These are phyloP conservation scores for Populus nigra DNA, from an alignment of 345 rosid genomes.

Conservation along the genomic window DNA sequence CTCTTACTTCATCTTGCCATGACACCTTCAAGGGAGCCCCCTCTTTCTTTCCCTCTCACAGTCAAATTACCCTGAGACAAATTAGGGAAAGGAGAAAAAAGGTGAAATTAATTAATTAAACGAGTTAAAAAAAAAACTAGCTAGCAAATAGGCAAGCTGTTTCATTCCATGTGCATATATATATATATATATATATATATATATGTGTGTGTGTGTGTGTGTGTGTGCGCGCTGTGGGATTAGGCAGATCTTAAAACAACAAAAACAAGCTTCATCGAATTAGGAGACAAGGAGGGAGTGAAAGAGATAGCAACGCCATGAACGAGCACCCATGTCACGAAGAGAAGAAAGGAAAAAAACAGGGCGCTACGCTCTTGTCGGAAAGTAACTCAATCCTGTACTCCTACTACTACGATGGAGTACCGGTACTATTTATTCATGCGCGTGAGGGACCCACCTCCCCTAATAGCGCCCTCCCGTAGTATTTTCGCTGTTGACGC, in stretches of 20 bases:
- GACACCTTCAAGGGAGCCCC: neutral
- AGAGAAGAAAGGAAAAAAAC: neutral
- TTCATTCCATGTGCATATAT: neutral
- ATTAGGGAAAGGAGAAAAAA: neutral
- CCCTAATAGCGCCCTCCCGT: slow-evolving; percentile 7
- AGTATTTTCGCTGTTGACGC: slow-evolving; percentile 26
- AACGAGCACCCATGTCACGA: neutral
- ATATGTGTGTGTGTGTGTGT: too few species aligned
- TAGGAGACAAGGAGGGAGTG: neutral
- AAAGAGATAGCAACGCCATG: too few species aligned
- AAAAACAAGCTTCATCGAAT: neutral
- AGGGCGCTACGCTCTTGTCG: neutral
- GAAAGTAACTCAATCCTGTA: neutral
- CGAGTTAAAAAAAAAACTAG: too few species aligned
- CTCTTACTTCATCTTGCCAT: neutral
- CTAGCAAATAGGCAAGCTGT: neutral
- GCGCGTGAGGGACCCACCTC: slow-evolving; percentile 35
- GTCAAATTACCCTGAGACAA: neutral
- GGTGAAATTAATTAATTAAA: too few species aligned
- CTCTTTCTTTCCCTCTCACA: neutral
- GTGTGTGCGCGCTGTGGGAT: too few species aligned
- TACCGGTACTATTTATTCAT: slow-evolving; percentile 12
- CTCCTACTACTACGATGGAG: neutral
- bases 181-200: too few species aligned
- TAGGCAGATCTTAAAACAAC: too few species aligned